Conservation (phyloP, 306 rosid species). For the Heteromeles arbutifolia region DNA sequence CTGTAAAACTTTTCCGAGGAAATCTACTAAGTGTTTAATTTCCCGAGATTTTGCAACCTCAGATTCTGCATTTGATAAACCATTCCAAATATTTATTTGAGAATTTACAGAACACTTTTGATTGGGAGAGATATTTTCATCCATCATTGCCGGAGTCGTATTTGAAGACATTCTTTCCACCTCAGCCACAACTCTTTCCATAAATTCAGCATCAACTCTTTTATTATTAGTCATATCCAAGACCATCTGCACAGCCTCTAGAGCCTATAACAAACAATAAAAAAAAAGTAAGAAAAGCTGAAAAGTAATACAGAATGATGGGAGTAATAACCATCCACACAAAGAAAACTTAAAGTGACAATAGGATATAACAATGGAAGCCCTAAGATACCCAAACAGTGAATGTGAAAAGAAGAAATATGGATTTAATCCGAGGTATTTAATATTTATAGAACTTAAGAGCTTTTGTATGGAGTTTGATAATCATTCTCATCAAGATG, state of each 20-base stretch:
- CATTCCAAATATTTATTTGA: conserved; percentile 24
- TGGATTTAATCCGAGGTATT: no score
- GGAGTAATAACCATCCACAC: neutral
- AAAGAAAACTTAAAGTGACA: neutral
- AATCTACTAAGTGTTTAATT: conserved; percentile 50
- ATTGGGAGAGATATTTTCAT: conserved; percentile 9
- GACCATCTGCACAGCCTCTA: conserved; percentile 70
- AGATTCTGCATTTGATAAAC: conserved; percentile 26
- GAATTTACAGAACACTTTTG: conserved; percentile 20
- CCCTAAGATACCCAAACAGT: neutral
- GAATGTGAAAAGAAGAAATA: neutral
- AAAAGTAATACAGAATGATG: conserved; percentile 17
- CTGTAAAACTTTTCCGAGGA: conserved; percentile 72
- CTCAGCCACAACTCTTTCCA: conserved; percentile 60
- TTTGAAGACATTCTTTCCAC: conserved; percentile 48
- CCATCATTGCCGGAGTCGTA: conserved; percentile 27
- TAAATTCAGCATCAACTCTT: conserved; percentile 53
- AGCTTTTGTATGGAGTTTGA: no score
- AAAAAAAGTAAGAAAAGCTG: conserved; percentile 13
- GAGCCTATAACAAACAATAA: conserved; percentile 50
- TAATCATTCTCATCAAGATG: no score
- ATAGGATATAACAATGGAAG: neutral
- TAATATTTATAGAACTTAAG: no score
- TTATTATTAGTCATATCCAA: conserved; percentile 52
- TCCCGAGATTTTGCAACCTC: conserved; percentile 46